Percentiles rank a stretch among this genome's conserved stretches.
phyloP scores from a whole-genome alignment of 1,284 basidiomycete species.

The Cronartium ribicola region DNA sequence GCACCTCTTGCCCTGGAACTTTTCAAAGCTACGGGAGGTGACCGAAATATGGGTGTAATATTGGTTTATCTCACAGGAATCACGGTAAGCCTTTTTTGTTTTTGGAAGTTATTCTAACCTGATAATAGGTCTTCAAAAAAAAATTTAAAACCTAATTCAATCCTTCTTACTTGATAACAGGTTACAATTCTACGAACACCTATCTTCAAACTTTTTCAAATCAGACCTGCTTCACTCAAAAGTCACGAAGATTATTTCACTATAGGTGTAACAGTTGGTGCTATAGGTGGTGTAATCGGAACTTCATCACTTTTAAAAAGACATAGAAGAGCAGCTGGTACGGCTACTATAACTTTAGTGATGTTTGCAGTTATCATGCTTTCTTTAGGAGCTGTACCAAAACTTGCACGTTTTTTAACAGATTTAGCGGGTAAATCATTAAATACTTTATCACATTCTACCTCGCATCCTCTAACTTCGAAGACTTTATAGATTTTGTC shows the following conservation, averaged over 20 bases:
- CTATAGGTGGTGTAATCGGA: slow-evolving; percentile 11
- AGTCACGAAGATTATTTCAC: slow-evolving; percentile 27
- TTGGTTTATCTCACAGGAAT: slow-evolving; percentile 14
- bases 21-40: slow-evolving; percentile 3
- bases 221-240: background rate
- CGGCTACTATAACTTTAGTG: slow-evolving; percentile 15
- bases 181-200: background rate
- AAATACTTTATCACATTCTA: too few relatives aligned
- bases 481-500: too few relatives aligned
- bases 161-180: background rate
- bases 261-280: slow-evolving; percentile 16
- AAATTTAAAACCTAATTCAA: background rate
- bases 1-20: slow-evolving; percentile 14
- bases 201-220: slow-evolving; percentile 4
- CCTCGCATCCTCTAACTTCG: too few relatives aligned
- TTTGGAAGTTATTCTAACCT: too few relatives aligned
- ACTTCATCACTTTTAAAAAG: slow-evolving; percentile 17
- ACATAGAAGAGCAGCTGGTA: slow-evolving; percentile 16
- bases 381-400: background rate
- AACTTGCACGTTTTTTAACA: background rate
- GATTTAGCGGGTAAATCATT: background rate
- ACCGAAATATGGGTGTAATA: slow-evolving; percentile 6
- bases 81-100: background rate
- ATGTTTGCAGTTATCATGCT: slow-evolving; percentile 11
- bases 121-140: too few relatives aligned